phyloP scores from a whole-genome alignment of 83 land plant genomes.

The Picea abies region DNA sequence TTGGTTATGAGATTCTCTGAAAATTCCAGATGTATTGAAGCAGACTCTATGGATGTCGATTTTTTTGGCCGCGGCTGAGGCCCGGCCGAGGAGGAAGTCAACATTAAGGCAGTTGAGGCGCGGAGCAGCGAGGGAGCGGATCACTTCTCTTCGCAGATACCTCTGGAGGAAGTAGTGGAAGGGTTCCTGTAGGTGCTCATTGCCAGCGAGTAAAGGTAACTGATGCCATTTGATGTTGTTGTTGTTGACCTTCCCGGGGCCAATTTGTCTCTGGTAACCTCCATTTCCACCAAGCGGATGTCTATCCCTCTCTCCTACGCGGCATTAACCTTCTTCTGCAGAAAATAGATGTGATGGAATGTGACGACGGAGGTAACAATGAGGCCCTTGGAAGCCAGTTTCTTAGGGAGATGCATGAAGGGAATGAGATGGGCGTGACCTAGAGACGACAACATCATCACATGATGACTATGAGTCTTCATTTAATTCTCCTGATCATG shows the following conservation, averaged over 20 bases:
- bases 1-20: neutral
- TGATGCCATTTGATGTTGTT: constrained; percentile 11
- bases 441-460: neutral
- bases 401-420: neutral
- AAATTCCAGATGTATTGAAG: neutral
- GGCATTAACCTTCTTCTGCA: neutral
- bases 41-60: neutral
- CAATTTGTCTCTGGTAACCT: neutral
- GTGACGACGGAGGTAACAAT: neutral
- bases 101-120: neutral
- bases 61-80: neutral
- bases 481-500: too few species aligned
- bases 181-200: neutral
- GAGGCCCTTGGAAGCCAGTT: neutral
- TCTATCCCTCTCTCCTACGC: neutral
- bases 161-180: neutral
- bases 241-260: constrained; percentile 6
- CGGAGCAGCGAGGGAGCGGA: neutral
- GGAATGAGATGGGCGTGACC: neutral
- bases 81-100: neutral
- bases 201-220: neutral
- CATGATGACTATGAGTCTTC: too few species aligned
- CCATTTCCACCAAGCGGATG: neutral
- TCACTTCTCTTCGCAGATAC: neutral
- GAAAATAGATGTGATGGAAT: constrained; percentile 25